Evolutionary conservation across 192 early-diverging fungal species (phyloP).

Genomic region (Coemansia sp.): DNA sequence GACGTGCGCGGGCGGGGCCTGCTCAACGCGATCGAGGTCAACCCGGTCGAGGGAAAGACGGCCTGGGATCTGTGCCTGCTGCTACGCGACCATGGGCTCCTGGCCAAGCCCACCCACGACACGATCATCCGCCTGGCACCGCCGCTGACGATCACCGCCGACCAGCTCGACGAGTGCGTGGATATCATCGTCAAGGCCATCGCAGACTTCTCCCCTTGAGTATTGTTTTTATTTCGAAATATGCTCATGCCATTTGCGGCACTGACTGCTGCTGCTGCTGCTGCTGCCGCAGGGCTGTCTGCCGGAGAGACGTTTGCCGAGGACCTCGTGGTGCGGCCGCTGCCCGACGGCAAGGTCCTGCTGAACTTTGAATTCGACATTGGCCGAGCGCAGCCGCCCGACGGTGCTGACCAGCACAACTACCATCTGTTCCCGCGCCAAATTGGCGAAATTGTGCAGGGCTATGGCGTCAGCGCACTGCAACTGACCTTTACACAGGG

Average conservation of each 20-base stretch:
- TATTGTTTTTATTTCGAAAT: not conserved
- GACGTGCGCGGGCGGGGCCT: constrained; percentile 88
- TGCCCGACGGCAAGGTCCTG: constrained; percentile 74
- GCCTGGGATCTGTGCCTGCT: constrained; percentile 97
- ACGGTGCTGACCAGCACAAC: constrained; percentile 51
- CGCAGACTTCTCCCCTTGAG: constrained; percentile 50
- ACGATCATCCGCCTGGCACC: constrained; percentile 98
- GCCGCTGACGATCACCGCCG: constrained; percentile 90
- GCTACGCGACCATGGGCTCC: constrained; percentile 84
- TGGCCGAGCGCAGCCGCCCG: constrained; percentile 12
- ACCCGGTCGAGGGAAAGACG: constrained; percentile 74
- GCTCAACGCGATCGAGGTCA: constrained; percentile 94
- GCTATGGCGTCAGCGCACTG: constrained; percentile 70
- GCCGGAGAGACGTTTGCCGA: constrained; percentile 54
- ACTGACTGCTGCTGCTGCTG: constrained; percentile 8
- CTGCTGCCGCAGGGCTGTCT: not conserved
- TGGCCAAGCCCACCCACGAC: constrained; percentile 97
- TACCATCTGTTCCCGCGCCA: constrained; percentile 78
- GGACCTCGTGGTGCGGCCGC: constrained; percentile 61
- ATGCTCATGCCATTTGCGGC: constrained; percentile 9
- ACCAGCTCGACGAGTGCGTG: constrained; percentile 74
- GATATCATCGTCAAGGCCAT: constrained; percentile 76
- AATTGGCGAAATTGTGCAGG: constrained; percentile 75
- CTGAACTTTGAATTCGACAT: constrained; percentile 74
- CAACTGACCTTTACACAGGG: constrained; percentile 90